Evolutionary conservation across 345 rosid genomes (phyloP).

Genomic region (Bruguiera sexangula): DNA sequence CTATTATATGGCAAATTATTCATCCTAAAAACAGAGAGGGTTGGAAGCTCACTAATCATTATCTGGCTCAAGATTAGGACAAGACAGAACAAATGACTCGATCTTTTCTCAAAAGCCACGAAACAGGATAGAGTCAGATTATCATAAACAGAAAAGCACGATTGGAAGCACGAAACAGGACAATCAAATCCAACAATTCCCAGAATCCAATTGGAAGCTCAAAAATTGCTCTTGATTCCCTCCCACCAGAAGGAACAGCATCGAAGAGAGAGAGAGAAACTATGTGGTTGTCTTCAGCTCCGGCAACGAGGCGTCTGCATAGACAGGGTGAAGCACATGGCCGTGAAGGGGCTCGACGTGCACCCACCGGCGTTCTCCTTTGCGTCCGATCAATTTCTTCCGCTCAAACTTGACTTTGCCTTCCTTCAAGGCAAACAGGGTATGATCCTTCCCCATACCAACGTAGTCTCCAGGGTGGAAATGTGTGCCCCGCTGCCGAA

Average conservation of each 20-base stretch:
- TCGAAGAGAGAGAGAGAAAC: neutral
- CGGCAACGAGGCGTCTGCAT: slow-evolving; percentile 21
- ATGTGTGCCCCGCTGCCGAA: slow-evolving; percentile 71
- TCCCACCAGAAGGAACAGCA: no score
- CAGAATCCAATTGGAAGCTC: neutral
- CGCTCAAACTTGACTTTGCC: slow-evolving; percentile 71
- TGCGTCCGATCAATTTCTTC: slow-evolving; percentile 64
- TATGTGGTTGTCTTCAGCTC: slow-evolving; percentile 7
- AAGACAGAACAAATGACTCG: no score
- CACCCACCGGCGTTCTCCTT: slow-evolving; percentile 38
- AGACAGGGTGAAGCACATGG: slow-evolving; percentile 71
- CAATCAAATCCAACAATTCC: neutral
- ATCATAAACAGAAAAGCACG: no score
- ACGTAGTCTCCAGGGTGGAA: slow-evolving; percentile 89
- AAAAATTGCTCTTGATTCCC: neutral
- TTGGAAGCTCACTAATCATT: no score
- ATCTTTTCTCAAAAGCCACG: neutral
- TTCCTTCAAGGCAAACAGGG: slow-evolving; percentile 66
- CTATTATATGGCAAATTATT: no score
- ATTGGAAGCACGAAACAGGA: no score
- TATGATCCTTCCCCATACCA: slow-evolving; percentile 76
- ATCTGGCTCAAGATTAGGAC: no score
- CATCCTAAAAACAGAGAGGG: no score
- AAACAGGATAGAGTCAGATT: neutral
- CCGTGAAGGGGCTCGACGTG: slow-evolving; percentile 77